A percentile compares a stretch with the other conserved stretches of the same genome.
phyloP scores from a whole-genome alignment of 257 asterid genomes.

The Nicotiana tomentosiformis region DNA sequence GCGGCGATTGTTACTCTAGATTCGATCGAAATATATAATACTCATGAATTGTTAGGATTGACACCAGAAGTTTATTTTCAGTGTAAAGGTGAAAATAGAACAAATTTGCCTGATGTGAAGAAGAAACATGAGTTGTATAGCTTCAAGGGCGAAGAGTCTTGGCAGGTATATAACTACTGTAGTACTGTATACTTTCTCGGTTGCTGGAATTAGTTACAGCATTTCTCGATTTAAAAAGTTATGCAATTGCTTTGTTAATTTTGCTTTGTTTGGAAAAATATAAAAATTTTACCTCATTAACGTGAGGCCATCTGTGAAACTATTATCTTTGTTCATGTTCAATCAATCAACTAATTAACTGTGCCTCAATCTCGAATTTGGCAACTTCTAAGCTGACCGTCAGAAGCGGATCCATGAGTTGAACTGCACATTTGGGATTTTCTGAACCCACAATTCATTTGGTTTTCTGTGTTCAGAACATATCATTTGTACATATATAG shows the following conservation, averaged over 20 bases:
- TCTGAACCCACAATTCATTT: no score
- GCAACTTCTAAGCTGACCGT: no score
- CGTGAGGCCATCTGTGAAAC: no score
- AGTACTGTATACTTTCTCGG: neutral
- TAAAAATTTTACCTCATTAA: no score
- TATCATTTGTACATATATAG: no score
- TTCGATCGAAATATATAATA: conserved; percentile 16
- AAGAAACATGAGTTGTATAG: conserved; percentile 3
- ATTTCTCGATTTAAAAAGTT: neutral
- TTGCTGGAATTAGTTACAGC: neutral
- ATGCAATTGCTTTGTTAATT: neutral
- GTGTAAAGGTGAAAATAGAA: conserved; percentile 25
- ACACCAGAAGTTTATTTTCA: conserved; percentile 19
- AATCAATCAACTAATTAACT: no score
- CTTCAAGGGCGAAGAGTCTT: conserved; percentile 27
- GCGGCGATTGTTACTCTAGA: conserved; percentile 18
- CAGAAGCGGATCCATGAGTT: no score
- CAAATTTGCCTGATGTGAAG: conserved; percentile 26
- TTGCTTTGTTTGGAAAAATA: no score
- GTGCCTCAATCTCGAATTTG: no score
- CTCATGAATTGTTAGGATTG: conserved; percentile 9
- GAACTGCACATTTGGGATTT: no score
- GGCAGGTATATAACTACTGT: conserved; percentile 18
- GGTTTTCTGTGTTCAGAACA: no score
- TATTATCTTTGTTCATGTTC: no score